Evolutionary conservation across 495 filamentous ascomycete species (phyloP).

Genomic region (Rostrohypoxylon terebratum): DNA sequence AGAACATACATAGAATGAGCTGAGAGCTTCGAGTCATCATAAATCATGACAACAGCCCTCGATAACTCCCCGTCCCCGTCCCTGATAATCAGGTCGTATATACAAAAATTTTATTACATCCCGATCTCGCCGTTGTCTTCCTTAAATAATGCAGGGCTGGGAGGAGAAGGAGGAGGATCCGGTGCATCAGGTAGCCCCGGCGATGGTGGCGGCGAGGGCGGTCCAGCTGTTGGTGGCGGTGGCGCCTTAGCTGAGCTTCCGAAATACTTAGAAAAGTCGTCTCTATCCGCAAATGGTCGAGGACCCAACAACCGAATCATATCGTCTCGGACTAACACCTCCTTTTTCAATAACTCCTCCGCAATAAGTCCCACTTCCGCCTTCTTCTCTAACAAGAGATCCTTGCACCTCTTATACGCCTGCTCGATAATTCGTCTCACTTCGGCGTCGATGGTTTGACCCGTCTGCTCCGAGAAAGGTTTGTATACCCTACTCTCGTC

Average conservation of each 20-base stretch:
- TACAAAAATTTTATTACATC: slow-evolving; percentile 30
- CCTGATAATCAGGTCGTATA: slow-evolving; percentile 26
- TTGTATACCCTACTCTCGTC: slow-evolving; percentile 83
- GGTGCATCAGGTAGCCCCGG: slow-evolving; percentile 40
- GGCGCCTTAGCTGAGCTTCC: slow-evolving; percentile 59
- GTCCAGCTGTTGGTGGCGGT: slow-evolving; percentile 17
- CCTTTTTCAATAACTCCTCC: slow-evolving; percentile 91
- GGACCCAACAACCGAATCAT: slow-evolving; percentile 88
- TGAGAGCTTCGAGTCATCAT: slow-evolving; percentile 40
- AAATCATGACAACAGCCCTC: slow-evolving; percentile 35
- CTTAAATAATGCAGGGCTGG: slow-evolving; percentile 44
- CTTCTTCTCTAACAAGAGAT: slow-evolving; percentile 86
- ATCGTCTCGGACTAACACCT: slow-evolving; percentile 90
- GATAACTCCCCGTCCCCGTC: slow-evolving; percentile 8
- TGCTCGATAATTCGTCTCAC: slow-evolving; percentile 90
- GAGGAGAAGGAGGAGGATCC: slow-evolving; percentile 48
- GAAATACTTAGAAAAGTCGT: slow-evolving; percentile 95
- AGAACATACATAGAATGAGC: slow-evolving; percentile 40
- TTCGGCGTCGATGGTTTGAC: slow-evolving; percentile 88
- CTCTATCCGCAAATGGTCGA: slow-evolving; percentile 81
- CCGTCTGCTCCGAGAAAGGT: slow-evolving; percentile 95
- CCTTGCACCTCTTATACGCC: slow-evolving; percentile 89
- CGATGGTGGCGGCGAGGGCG: slow-evolving; percentile 32
- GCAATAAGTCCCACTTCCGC: slow-evolving; percentile 87
- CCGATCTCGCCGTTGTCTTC: slow-evolving; percentile 36